These are phyloP conservation scores for Coemansia sp. DNA, from an alignment of 192 early-diverging fungal species.

Conservation along the genomic window DNA sequence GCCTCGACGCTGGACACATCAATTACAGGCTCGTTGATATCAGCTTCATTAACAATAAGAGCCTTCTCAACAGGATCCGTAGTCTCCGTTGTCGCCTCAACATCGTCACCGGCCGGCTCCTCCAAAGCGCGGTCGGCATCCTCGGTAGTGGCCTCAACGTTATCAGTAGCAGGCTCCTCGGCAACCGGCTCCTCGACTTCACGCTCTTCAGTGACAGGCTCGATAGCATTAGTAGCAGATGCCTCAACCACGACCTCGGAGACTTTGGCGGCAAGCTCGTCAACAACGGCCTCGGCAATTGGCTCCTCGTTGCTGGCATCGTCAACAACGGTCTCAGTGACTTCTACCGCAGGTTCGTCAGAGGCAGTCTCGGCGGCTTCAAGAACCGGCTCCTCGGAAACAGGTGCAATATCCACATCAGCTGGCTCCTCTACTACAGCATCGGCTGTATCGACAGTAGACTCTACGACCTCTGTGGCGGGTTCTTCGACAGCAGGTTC, in stretches of 20 bases:
- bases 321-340: neutral
- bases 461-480: neutral
- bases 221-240: no score
- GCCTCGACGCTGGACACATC: no score
- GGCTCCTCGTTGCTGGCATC: neutral
- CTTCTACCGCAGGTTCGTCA: no score
- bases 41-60: neutral
- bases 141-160: neutral
- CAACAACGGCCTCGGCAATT: neutral
- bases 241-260: neutral
- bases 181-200: neutral
- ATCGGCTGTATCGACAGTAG: neutral
- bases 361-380: neutral
- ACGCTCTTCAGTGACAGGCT: no score
- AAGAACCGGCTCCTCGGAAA: neutral
- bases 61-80: neutral
- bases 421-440: neutral
- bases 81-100: neutral
- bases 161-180: neutral
- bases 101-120: neutral
- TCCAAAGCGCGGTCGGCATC: neutral
- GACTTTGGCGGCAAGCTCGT: neutral
- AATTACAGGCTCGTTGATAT: no score
- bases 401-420: neutral
- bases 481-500: neutral